These are phyloP conservation scores for Aspergillus alliaceus DNA, from an alignment of 2,329 filamentous ascomycete species.

Conservation along the genomic window DNA sequence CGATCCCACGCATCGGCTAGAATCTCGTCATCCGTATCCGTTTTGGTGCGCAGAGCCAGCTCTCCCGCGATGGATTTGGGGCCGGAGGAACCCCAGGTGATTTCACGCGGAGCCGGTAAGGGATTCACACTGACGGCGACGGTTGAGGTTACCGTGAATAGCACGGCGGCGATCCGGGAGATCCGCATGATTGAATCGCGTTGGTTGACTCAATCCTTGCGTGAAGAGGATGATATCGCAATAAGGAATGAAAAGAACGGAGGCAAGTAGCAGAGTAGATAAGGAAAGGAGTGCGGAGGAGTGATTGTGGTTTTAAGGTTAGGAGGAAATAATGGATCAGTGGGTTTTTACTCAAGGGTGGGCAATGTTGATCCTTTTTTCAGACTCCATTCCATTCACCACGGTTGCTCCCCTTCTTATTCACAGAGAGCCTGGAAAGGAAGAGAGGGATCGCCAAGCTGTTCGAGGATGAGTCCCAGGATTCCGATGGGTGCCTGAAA, in stretches of 20 bases:
- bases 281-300: not conserved
- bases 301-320: not conserved
- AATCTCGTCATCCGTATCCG: slow-evolving; percentile 31
- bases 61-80: slow-evolving; percentile 43
- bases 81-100: slow-evolving; percentile 55
- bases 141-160: slow-evolving; percentile 35
- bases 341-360: not conserved
- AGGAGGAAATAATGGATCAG: not conserved
- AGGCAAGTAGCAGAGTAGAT: not conserved
- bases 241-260: not conserved
- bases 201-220: not conserved
- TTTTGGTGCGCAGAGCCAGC: slow-evolving; percentile 40
- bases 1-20: slow-evolving; percentile 52
- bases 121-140: slow-evolving; percentile 53
- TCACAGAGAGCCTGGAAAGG: not conserved
- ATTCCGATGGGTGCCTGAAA: not conserved
- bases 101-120: slow-evolving; percentile 54
- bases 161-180: slow-evolving; percentile 23
- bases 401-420: not conserved
- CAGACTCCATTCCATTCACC: not conserved
- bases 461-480: not conserved
- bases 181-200: slow-evolving; percentile 26
- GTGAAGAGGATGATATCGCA: too few relatives aligned
- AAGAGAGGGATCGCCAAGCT: not conserved
- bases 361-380: not conserved